Evolutionary conservation across 1,139 yeast species (phyloP), one percentile per base, ranked within the genome.

Genomic region (Debaryomyces subglobosus): DNA sequence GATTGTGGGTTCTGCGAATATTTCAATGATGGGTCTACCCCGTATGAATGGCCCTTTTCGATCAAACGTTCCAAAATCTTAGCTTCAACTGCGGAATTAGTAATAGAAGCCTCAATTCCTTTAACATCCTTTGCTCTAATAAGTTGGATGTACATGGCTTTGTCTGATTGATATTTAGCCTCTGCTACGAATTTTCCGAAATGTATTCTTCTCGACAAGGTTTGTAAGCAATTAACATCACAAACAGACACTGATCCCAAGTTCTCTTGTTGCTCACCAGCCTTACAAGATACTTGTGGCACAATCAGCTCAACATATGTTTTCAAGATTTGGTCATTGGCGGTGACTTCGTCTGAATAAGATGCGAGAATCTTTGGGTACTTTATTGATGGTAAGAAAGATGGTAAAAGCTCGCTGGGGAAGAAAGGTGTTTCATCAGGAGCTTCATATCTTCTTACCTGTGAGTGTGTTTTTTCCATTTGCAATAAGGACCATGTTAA

Each of bases 151-250:
- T 85, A 91, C 46, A 67, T 67, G 45, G 81, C 89, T 39, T 75
- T 79, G 56, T 92, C 96, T 25, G 76, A 69, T 60, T 78, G 86
- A 65, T 83, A 94, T 69, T 94, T 94, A 38, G 96, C 87, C 65
- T 94, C 99, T 5, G 99, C 99, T 5, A 94, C 99, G 72, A 94
- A 94, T 68, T 88, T 89, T 45, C 98, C 99, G 69, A 94, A 94
- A 69, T 94, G 99, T 56, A 94, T 90, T 63, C 99, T 81, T 60
- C 99, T 79, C n/a, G 96, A 88, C 43, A 94, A 71, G 4, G 96
- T 85, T 66, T 92, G 97, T 54, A 94, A 76, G 57, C 89, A 82
- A 56, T 88, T 96, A 51, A 94, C 87, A 63, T 94, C 99, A 56
- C 90, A 77, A 35, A 84, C 74, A 1, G 96, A 86, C 38, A 95